A percentile compares a stretch with the other conserved stretches of the same genome.
Conservation (phyloP, 139 green algal species). For the Tetraselmis striata region DNA sequence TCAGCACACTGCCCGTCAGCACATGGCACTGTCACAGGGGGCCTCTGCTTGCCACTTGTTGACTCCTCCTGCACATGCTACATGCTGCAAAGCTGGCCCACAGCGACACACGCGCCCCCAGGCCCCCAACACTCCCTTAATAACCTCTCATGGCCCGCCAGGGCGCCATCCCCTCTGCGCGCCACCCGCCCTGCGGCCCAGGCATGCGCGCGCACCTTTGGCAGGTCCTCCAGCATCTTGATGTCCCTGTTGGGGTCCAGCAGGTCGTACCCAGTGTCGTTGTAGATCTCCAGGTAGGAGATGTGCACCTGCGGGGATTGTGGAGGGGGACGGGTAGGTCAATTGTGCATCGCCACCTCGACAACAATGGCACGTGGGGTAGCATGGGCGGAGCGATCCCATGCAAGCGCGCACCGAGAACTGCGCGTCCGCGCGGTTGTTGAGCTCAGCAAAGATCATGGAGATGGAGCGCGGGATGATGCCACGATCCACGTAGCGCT, state of each 20-base stretch:
- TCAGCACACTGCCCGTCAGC: too few species aligned
- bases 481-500: slow-evolving; percentile 61
- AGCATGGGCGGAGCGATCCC: background rate
- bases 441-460: slow-evolving; percentile 54
- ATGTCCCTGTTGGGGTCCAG: slow-evolving; percentile 68
- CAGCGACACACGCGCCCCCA: too few species aligned
- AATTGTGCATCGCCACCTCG: background rate
- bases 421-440: slow-evolving; percentile 37
- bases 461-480: slow-evolving; percentile 78
- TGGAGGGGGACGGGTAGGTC: background rate
- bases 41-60: too few species aligned
- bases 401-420: background rate
- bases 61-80: too few species aligned
- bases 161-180: background rate
- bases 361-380: background rate
- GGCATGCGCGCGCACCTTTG: slow-evolving; percentile 45
- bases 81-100: too few species aligned
- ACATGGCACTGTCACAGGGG: too few species aligned
- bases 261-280: slow-evolving; percentile 80
- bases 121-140: too few species aligned
- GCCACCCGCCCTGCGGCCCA: too few species aligned
- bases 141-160: background rate
- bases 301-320: slow-evolving; percentile 76
- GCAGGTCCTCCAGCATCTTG: slow-evolving; percentile 62
- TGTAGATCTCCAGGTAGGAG: slow-evolving; percentile 88